These are phyloP conservation scores for Sporothrix globosa DNA, from an alignment of 2,329 filamentous ascomycete genomes.

Conservation along the genomic window DNA sequence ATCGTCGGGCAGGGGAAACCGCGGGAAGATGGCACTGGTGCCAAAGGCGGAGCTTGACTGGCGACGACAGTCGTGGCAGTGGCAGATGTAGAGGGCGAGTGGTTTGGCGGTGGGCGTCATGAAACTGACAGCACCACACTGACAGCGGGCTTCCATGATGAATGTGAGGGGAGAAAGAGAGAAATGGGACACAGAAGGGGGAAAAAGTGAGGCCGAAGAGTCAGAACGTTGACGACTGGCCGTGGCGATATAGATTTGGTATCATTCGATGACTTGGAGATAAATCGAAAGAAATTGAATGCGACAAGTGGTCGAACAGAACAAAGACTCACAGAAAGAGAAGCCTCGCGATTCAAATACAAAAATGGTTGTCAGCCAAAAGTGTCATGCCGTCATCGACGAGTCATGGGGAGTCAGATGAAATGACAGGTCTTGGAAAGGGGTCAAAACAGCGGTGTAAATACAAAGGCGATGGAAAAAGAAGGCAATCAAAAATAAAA, in stretches of 20 bases:
- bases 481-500: neutral
- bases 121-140: conserved; percentile 37
- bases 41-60: conserved; percentile 58
- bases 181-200: neutral
- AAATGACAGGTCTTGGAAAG: neutral
- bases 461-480: neutral
- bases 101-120: conserved; percentile 35
- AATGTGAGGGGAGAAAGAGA: neutral
- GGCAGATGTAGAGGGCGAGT: conserved; percentile 39
- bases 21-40: conserved; percentile 69
- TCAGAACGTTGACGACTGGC: neutral
- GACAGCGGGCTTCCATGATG: conserved; percentile 37
- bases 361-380: conserved; percentile 6
- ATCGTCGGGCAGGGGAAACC: conserved; percentile 59
- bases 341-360: conserved; percentile 20
- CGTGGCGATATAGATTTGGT: neutral
- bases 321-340: neutral
- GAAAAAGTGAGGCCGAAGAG: conserved; percentile 2
- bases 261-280: neutral
- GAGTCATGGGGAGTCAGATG: conserved; percentile 11
- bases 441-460: conserved; percentile 16
- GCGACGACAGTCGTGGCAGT: conserved; percentile 37
- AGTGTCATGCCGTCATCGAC: conserved; percentile 20
- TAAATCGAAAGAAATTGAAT: neutral
- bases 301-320: neutral